Base-by-base conservation (phyloP, 2,329 filamentous ascomycete genomes). In the Phoma sp. region DNA sequence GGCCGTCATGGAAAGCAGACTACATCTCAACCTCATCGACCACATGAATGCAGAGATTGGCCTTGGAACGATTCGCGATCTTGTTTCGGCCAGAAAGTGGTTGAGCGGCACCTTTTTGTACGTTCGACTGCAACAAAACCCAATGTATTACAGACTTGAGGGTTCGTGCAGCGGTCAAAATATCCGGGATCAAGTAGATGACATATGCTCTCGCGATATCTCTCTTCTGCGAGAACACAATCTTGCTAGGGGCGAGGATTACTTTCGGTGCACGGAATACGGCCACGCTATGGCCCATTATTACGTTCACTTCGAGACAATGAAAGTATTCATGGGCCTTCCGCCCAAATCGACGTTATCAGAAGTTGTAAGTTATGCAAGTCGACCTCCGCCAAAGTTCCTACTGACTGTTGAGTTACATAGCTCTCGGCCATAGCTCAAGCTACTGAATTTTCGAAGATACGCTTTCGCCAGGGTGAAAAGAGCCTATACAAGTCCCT, bases 31-130 rank as follows among this genome's bases (percentile, higher is more conserved):
- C 61, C 76, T 96, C 0, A 87, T 93, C 42, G 90, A 93, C 60
- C 91, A 96, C 65, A 74, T 96, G 60, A 96, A 96, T 66, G 91
- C 91, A 2, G 91, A 96, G 67, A 88, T 93, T 40, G 87, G 88
- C 1, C 79, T 96, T 1, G 87, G 89, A 0, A 92, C 89, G 0
- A 86, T 96, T 47, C 82, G 77, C 5, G 83, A 88, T 61, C 70
- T 88, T 0, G 69, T 80, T 1, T 84, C 87, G 0, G 91, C 91
- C 10, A 87, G 87, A 57, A 81, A 78, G 56, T 96, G 91, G 91
- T 83, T 96, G 17, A 78, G 78, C 6, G 86, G 90, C 1, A 95
- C 91, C 0, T 96, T 96, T 64, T 78, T 96, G 7, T 89, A 87
- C 57, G 87, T 95, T 30, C 83, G 92, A 12, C 80, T 96, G 43